Base-by-base conservation (phyloP, 2,329 filamentous ascomycete species). In the Drechslerella dactyloides region DNA sequence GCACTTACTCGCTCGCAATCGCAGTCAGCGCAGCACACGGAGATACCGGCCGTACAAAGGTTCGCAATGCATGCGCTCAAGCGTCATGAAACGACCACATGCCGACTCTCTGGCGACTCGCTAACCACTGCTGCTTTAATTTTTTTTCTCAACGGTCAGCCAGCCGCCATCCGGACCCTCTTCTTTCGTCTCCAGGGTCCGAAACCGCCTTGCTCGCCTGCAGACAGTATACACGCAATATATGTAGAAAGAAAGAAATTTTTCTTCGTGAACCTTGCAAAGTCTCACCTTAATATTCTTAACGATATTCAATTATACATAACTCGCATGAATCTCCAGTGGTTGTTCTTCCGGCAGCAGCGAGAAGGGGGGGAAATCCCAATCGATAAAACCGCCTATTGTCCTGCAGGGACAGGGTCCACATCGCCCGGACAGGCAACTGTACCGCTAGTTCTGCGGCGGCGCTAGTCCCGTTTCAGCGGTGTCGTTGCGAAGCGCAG, bases 401-500 rank as follows among this genome's bases (percentile, higher is more conserved):
- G 44, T 48, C 44, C 44, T 48, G 44, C 44, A 48, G 44, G 44
- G 19, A 4, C 40, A 44, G 15, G 6, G 15, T 44, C 40, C n/a
- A 10, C 17, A 44, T 21, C 44, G 44, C 44, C 44, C 44, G 21
- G 21, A 48, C 44, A 48, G 44, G 44, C 15, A 48, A 48, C 44
- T 48, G 44, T 48, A 48, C 44, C 44, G 44, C 19, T 48, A 48
- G 44, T 19, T 21, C 11, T 19, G 44, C 15, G 44, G n/a, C n/a
- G 8, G 11, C 44, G 44, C 44, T 48, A 48, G 8, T 19, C 44
- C 44, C n/a, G 8, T 48, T 48, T 48, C 17, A 21, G 44, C 17
- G 44, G 44, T 48, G n/a, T 48, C 44, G 44, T 48, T 48, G 44
- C 44, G 44, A 48, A 19, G 44, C 17, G 44, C 44, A 48, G 44